These are phyloP conservation scores for Ananas comosus DNA, from an alignment of 176 grass and related monocot species.

Conservation along the genomic window DNA sequence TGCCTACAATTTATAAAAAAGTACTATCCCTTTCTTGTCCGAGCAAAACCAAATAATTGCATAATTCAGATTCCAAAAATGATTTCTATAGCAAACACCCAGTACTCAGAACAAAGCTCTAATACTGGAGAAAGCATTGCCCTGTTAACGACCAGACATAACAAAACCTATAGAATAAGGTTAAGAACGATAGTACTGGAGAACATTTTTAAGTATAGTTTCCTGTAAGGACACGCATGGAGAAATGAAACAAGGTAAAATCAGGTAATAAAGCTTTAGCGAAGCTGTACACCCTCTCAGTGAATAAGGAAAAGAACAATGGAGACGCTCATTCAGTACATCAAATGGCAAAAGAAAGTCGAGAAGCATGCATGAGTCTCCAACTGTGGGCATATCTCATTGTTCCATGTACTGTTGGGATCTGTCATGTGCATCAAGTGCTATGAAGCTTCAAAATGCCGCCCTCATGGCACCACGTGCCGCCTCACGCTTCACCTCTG, in stretches of 20 bases:
- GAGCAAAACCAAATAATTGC: no score
- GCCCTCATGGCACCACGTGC: conserved; percentile 68
- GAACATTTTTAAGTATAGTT: neutral
- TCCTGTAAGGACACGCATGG: neutral
- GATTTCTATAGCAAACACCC: no score
- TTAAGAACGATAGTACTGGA: neutral
- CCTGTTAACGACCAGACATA: no score
- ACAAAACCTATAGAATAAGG: neutral
- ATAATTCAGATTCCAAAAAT: no score
- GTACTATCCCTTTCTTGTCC: no score
- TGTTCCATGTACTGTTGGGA: neutral
- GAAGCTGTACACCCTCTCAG: conserved; percentile 5
- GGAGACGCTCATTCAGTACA: no score
- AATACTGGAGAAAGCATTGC: no score
- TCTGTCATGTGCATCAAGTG: neutral
- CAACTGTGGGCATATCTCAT: neutral
- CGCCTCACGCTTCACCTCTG: conserved; percentile 70
- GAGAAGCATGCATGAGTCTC: neutral
- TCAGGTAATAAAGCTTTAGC: neutral
- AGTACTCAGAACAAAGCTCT: no score
- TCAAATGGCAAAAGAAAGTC: no score
- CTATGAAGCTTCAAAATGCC: conserved; percentile 40
- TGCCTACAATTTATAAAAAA: no score
- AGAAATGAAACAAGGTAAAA: neutral
- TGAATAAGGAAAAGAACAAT: neutral